Evolutionary conservation across 768 basidiomycete species (phyloP), one percentile per base, ranked within the genome.

Genomic region (Calocybe cyanea): DNA sequence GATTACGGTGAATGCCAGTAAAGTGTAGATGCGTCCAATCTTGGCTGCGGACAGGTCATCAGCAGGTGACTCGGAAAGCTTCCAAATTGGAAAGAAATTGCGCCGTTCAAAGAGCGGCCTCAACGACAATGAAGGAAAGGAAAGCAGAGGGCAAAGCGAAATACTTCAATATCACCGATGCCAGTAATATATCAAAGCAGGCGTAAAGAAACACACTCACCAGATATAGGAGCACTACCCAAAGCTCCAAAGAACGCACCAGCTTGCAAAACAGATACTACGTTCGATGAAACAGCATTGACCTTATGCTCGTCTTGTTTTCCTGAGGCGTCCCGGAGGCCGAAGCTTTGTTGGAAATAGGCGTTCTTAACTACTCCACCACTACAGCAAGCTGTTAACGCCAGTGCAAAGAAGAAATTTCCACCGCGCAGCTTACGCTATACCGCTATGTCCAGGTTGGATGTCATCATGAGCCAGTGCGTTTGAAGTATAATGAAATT

Each of bases 191-290:
- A 11, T 13, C 6, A 19, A 10, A 7, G 18, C 24, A 36, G n/a
- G 33, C 36, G 15, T 4, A 34, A 3, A 7, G 13, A 47, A 11
- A 7, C 17, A 44, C 7, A 45, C 48, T 15, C 47, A 87, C 87
- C 67, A 6, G 86, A 87, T 33, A 87, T 56, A 0, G 84, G 84
- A 0, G 85, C 84, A 53, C 82, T 85, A 10, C 76, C 73, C 13
- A 94, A 60, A 4, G 90, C 86, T 37, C 91, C 92, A 55, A 92
- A 92, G 73, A 92, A 92, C 0, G 88, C 87, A 9, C 89, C 89
- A 1, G 83, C 88, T 60, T 93, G 92, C 7, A 93, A 73, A 4
- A 92, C 87, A 4, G 92, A 87, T 19, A 93, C 92, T 28, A 94
- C 85, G 53, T 87, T 90, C 32, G 85, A 84, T 0, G 83, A 83